These are phyloP conservation scores for Aspergillus intermedius DNA, from an alignment of 2,329 filamentous ascomycete genomes.

Conservation along the genomic window DNA sequence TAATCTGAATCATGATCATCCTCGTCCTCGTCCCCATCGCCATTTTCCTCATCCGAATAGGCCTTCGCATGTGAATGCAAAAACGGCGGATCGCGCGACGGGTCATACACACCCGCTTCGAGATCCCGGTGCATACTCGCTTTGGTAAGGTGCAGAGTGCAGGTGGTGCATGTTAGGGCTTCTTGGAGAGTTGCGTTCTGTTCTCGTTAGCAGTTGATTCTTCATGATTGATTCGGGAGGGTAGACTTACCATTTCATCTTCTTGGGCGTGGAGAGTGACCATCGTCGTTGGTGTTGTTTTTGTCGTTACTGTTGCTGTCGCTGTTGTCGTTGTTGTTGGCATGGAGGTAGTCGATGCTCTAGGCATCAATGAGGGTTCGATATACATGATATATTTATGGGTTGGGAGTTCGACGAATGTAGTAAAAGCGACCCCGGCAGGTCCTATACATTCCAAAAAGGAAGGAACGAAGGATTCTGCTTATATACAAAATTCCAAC, in stretches of 20 bases:
- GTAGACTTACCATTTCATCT: neutral
- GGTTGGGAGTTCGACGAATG: too few species aligned
- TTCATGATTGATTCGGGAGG: too few species aligned
- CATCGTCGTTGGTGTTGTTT: neutral
- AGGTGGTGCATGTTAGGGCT: slow-evolving; percentile 21
- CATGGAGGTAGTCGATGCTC: too few species aligned
- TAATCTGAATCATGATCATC: neutral
- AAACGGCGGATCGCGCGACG: slow-evolving; percentile 15
- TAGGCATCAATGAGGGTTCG: too few species aligned
- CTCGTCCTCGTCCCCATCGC: slow-evolving; percentile 3
- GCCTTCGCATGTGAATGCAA: neutral
- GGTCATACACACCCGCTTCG: slow-evolving; percentile 10
- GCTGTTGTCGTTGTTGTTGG: too few species aligned
- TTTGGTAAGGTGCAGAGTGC: slow-evolving; percentile 12
- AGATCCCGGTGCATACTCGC: slow-evolving; percentile 13
- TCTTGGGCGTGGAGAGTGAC: neutral
- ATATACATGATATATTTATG: too few species aligned
- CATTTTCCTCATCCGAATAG: slow-evolving; percentile 5
- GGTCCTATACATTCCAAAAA: too few species aligned
- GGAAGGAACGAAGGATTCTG: too few species aligned
- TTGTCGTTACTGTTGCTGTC: neutral
- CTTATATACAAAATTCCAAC: too few species aligned
- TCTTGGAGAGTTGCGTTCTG: slow-evolving; percentile 15
- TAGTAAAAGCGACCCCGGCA: too few species aligned
- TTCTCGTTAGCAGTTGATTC: neutral